Base-by-base conservation (phyloP, 306 rosid genomes). In the Purshia tridentata region DNA sequence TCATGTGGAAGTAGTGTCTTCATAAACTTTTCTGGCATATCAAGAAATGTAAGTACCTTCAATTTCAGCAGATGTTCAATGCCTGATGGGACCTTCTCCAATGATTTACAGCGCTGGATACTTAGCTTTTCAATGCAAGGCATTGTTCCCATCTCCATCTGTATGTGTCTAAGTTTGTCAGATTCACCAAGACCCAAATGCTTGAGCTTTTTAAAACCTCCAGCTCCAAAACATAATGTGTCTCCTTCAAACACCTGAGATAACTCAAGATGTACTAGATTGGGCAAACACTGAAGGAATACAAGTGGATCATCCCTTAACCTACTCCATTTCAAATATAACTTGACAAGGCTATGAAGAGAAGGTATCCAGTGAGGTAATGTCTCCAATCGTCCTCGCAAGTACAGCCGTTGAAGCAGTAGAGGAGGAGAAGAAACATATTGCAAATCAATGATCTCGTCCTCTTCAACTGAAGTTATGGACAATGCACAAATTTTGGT, bases 301-400 rank as follows among this genome's bases (percentile, higher is more conserved):
- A 16, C 14, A 46, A 62, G 46, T 22, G 85, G 82, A 51, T 81
- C 77, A 10, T 73, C 76, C 68, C 52, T 68, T 5, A 83, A 65
- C 52, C 68, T 39, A 54, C 76, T 46, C 67, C 81, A 69, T 14
- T 75, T 69, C 46, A 83, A 39, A 51, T 65, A 69, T 35, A 83
- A 12, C 48, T 40, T 41, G 37, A 49, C 59, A 22, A 83, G 69
- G 41, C 62, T 19, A 6, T 72, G 69, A 23, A 75, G 76, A 67
- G 76, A 66, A 66, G 80, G 75, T 9, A 80, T 66, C 82, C 82
- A 80, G 15, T 72, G 59, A 6, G 80, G 84, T 18, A 80, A 29
- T 20, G 13, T 65, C 8, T 80, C 84, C 46, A 83, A 18, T 0
- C 65, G 59, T 14, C 87, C 84, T 16, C 37, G 50, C 73, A 83